Conservation (phyloP, 2,329 filamentous ascomycete species). For the Penicillium sp. region DNA sequence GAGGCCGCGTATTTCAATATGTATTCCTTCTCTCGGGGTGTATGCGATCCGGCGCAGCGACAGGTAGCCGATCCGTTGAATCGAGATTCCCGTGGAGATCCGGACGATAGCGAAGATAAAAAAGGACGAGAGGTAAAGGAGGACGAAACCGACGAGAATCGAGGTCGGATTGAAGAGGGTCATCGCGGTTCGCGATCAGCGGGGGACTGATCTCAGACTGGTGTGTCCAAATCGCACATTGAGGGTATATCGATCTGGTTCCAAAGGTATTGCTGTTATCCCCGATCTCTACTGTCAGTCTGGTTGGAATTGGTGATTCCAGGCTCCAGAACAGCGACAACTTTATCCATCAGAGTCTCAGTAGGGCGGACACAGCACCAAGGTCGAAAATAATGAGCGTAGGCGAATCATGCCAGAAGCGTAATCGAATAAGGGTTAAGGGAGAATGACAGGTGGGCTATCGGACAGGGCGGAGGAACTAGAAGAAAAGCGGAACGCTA, state of each 20-base stretch:
- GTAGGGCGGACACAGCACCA: conserved; percentile 11
- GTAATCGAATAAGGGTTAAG: conserved; percentile 9
- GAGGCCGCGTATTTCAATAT: conserved; percentile 82
- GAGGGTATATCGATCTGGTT: conserved; percentile 6
- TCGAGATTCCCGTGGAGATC: conserved; percentile 88
- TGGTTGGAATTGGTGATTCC: conserved; percentile 7
- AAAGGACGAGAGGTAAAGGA: conserved; percentile 87
- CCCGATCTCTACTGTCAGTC: conserved; percentile 12
- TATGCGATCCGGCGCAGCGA: conserved; percentile 89
- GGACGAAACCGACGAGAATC: conserved; percentile 75
- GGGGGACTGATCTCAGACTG: conserved; percentile 27
- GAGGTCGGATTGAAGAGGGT: conserved; percentile 64
- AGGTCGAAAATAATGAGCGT: conserved; percentile 6
- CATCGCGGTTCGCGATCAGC: conserved; percentile 42
- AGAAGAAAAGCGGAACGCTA: conserved; percentile 19
- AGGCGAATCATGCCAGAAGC: conserved; percentile 13
- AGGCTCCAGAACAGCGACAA: conserved; percentile 8
- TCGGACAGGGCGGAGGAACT: conserved; percentile 24
- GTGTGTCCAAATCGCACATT: conserved; percentile 20
- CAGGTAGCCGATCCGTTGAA: conserved; percentile 90
- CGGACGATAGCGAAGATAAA: conserved; percentile 89
- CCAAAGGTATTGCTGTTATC: conserved; percentile 9
- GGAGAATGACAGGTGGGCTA: conserved; percentile 22
- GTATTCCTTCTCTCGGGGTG: conserved; percentile 80
- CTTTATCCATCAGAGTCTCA: conserved; percentile 12